Base-by-base conservation (phyloP, 768 basidiomycete genomes). In the Psilocybe tampanensis region DNA sequence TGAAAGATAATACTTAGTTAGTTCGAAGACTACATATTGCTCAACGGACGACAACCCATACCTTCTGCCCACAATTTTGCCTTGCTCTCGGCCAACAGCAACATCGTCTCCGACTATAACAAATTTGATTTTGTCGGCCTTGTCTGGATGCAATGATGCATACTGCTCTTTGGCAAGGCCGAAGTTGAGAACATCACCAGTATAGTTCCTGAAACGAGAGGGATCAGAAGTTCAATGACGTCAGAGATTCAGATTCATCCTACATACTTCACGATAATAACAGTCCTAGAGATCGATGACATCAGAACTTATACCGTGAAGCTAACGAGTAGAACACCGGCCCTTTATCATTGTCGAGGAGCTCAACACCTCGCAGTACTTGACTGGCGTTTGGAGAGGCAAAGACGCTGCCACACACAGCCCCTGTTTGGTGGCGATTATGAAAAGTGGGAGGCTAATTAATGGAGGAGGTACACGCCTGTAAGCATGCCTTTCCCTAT, bases 181-280 rank as follows among this genome's bases (percentile, higher is more conserved):
- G 65, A 96, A 96, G 66, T 95, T 93, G 45, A 96, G 84, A 34
- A 94, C 82, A 63, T 96, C 94, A 17, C 94, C 94, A 0, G 92
- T 94, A 67, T 94, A 94, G 64, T 94, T 94, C 69, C 89, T 92
- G 56, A 44, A 17, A 11, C 34, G 48, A 15, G 3, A n/a, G n/a
- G 32, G 34, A n/a, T 44, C 18, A 43, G 43, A 47, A 22, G 49
- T 56, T 32, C 39, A 47, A 45, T 44, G 48, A 43, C 39, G 39
- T 51, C 12, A 56, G 18, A 49, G 51, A 24, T 47, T 32, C 48
- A 18, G 29, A 21, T 73, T 43, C 69, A n/a, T n/a, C n/a, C n/a
- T n/a, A n/a, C n/a, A n/a, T n/a, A 92, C 90, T 94, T 93, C 62
- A 94, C 90, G 61, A 92, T 85, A 62, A 94, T 92, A 44, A 94